phyloP scores from a whole-genome alignment of 2,329 filamentous ascomycete species.

The Metarhizium sp. region DNA sequence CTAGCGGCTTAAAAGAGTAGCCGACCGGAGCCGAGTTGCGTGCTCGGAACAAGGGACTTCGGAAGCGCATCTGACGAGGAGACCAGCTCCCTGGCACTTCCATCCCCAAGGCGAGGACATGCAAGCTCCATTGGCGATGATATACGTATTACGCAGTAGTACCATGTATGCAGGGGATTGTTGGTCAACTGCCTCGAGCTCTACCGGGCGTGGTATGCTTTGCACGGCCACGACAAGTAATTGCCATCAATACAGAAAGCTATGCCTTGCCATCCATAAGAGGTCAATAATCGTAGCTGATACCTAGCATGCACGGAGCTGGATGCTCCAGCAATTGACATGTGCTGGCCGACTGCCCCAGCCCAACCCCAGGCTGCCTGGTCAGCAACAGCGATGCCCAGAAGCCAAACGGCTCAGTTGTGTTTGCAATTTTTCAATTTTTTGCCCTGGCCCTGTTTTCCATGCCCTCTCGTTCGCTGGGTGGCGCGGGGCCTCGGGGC shows the following conservation, averaged over 20 bases:
- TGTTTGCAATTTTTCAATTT: neutral
- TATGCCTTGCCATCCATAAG: too few species aligned
- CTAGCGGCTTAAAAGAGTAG: neutral
- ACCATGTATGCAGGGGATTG: too few species aligned
- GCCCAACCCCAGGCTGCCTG: neutral
- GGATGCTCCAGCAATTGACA: neutral
- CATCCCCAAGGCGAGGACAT: too few species aligned
- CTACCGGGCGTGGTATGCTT: neutral
- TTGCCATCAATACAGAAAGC: neutral
- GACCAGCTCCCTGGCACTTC: neutral
- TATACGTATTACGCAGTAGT: neutral
- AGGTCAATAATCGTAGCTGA: too few species aligned
- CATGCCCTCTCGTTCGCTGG: conserved; percentile 2
- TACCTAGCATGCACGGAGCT: too few species aligned
- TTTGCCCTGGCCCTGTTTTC: conserved; percentile 3
- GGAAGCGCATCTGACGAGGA: neutral
- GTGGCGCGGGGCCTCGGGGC: conserved; percentile 2
- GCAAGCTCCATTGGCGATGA: neutral
- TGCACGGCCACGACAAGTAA: neutral
- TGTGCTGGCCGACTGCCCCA: neutral
- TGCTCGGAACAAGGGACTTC: conserved; percentile 4
- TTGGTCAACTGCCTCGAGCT: neutral
- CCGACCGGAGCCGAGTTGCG: conserved; percentile 9
- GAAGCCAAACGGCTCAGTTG: neutral
- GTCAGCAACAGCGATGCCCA: neutral